Evolutionary conservation across 1,284 basidiomycete species (phyloP).

Genomic region (Spongispora temasekensis): DNA sequence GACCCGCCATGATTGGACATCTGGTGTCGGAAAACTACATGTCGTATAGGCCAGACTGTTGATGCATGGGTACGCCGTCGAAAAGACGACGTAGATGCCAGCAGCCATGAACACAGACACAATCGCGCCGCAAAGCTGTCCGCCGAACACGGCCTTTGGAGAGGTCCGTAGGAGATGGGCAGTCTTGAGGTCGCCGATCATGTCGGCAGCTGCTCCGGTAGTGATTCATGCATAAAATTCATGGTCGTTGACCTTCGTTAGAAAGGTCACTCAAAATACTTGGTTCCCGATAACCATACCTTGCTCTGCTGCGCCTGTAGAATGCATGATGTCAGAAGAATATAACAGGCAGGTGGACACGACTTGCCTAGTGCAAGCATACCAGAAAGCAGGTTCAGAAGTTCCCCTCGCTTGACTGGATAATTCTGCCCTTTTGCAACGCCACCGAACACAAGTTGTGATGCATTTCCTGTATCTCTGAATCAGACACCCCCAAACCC

Average conservation of each 20-base stretch:
- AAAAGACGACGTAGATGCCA: conserved; percentile 41
- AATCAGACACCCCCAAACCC: conserved; percentile 1
- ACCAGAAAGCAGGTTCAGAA: conserved; percentile 14
- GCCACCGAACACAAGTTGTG: conserved; percentile 18
- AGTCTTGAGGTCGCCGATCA: conserved; percentile 76
- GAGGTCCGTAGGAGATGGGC: conserved; percentile 69
- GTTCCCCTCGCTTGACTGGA: conserved; percentile 7
- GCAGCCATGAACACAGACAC: conserved; percentile 20
- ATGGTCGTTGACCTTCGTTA: no score
- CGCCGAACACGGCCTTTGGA: conserved; percentile 67
- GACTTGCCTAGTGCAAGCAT: conserved; percentile 12
- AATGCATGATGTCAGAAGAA: background rate
- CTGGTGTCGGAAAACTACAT: conserved; percentile 24
- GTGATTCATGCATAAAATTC: no score
- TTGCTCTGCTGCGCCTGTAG: conserved; percentile 16
- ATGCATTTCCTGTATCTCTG: conserved; percentile 11
- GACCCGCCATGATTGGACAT: conserved; percentile 35
- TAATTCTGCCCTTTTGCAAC: conserved; percentile 9
- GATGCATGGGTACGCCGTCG: conserved; percentile 69
- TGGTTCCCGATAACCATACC: no score
- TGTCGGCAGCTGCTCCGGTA: conserved; percentile 50
- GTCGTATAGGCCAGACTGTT: conserved; percentile 34
- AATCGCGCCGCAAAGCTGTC: conserved; percentile 46
- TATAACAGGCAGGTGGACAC: background rate
- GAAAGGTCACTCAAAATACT: background rate